A percentile compares a stretch with the other conserved stretches of the same genome.
Evolutionary conservation across 306 rosid genomes (phyloP).

Genomic region (Amphicarpaea edgeworthii): DNA sequence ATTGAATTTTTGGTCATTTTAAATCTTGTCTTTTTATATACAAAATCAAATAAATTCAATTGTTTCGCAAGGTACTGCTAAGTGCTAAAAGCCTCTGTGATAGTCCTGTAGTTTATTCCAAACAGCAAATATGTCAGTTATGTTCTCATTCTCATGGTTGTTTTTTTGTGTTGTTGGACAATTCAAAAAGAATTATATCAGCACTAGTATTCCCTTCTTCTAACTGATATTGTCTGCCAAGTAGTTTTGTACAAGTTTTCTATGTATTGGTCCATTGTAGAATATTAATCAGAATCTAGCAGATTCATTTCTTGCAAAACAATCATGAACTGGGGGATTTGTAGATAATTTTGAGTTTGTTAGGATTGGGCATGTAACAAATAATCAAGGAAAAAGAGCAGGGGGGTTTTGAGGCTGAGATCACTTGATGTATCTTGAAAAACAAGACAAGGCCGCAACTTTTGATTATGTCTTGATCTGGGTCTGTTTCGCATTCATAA

Average conservation of each 20-base stretch:
- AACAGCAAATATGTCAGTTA: neutral
- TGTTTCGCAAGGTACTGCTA: conserved; percentile 31
- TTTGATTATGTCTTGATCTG: conserved; percentile 21
- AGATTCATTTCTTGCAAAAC: neutral
- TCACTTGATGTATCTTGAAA: conserved; percentile 4
- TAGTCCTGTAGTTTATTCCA: conserved; percentile 4
- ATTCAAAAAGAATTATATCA: neutral
- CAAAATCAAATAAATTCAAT: conserved; percentile 19
- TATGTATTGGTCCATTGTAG: neutral
- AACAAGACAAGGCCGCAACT: conserved; percentile 25
- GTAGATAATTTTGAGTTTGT: conserved; percentile 15
- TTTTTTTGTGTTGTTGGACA: too few relatives aligned
- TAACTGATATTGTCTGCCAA: neutral
- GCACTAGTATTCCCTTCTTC: neutral
- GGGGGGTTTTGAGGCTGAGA: neutral
- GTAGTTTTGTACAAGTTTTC: conserved; percentile 27
- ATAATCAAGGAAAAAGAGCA: neutral
- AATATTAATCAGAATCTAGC: conserved; percentile 1
- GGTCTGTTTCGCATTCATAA: neutral
- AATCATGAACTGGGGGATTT: neutral
- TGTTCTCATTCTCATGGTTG: neutral
- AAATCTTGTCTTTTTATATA: conserved; percentile 20
- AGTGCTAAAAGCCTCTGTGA: neutral
- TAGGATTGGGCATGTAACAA: conserved; percentile 15
- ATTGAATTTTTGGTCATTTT: conserved; percentile 13